These are phyloP conservation scores for Beauveria sp. DNA, from an alignment of 2,329 filamentous ascomycete genomes.

Conservation along the genomic window DNA sequence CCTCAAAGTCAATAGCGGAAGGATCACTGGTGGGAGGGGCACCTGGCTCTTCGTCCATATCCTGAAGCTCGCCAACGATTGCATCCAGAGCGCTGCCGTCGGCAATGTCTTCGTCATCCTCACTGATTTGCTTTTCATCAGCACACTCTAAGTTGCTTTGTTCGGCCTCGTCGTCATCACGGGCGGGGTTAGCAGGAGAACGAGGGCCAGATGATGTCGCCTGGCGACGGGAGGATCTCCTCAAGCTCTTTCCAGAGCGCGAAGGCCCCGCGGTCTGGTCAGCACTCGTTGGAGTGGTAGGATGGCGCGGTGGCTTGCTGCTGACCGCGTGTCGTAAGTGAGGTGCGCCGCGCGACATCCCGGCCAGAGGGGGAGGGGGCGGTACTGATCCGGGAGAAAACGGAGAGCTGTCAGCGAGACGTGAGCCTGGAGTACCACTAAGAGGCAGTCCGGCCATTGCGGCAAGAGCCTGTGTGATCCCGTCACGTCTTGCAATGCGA, in stretches of 20 bases:
- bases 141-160: conserved; percentile 80
- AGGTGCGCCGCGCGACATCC: conserved; percentile 20
- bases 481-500: conserved; percentile 54
- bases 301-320: conserved; percentile 26
- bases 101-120: conserved; percentile 62
- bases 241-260: conserved; percentile 50
- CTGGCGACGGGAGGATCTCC: conserved; percentile 57
- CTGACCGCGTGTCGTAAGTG: conserved; percentile 36
- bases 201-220: conserved; percentile 45
- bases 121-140: conserved; percentile 77
- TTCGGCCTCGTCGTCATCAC: conserved; percentile 51
- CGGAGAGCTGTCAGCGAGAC: conserved; percentile 38
- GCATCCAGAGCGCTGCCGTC: conserved; percentile 67
- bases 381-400: conserved; percentile 29
- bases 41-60: conserved; percentile 60
- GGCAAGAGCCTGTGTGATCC: conserved; percentile 62
- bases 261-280: conserved; percentile 41
- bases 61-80: conserved; percentile 85
- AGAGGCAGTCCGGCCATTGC: conserved; percentile 68
- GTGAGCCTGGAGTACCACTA: conserved; percentile 32
- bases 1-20: conserved; percentile 84
- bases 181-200: conserved; percentile 42
- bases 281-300: conserved; percentile 34
- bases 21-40: conserved; percentile 44
- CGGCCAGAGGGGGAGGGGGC: conserved; percentile 28